A percentile compares a stretch with the other conserved stretches of the same genome.
These are phyloP conservation scores for Cytospora mali DNA, from an alignment of 2,329 filamentous ascomycete species.

Conservation along the genomic window DNA sequence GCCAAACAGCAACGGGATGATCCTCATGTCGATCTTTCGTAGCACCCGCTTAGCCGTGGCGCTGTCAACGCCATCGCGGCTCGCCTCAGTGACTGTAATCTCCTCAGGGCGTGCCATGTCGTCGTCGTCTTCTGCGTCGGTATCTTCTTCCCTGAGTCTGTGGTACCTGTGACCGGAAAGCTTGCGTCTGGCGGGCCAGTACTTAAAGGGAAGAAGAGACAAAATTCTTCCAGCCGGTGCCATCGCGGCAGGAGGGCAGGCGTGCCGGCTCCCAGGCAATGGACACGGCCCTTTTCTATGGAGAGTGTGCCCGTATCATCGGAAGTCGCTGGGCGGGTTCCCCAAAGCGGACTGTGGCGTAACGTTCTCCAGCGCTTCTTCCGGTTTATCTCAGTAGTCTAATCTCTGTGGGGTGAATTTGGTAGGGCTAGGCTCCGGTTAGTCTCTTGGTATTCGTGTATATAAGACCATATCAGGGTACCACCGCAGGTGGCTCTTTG, in stretches of 20 bases:
- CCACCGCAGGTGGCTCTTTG: not conserved
- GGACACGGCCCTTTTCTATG: not conserved
- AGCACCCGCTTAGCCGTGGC: conserved; percentile 43
- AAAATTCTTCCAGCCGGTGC: conserved; percentile 9
- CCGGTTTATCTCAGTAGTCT: not conserved
- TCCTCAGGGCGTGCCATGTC: conserved; percentile 12
- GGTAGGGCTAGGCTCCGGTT: not conserved
- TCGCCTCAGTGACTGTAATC: conserved; percentile 13
- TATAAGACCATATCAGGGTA: not conserved
- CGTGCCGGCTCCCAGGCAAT: conserved; percentile 10
- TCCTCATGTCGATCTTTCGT: conserved; percentile 56
- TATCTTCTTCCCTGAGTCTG: not conserved
- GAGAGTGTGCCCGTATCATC: conserved; percentile 4
- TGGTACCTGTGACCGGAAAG: conserved; percentile 14
- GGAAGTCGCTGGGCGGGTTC: not conserved
- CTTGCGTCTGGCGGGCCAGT: not conserved
- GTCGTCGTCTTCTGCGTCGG: conserved; percentile 11
- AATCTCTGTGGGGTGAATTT: not conserved
- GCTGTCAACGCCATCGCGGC: conserved; percentile 22
- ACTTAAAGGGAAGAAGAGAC: not conserved
- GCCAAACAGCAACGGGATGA: conserved; percentile 59
- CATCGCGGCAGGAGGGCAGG: conserved; percentile 1
- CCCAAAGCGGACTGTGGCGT: conserved; percentile 1
- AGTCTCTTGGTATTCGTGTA: not conserved
- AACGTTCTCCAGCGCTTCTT: conserved; percentile 20